Conservation (phyloP, 148 eudicot species). For the Heliamphora exappendiculata region DNA sequence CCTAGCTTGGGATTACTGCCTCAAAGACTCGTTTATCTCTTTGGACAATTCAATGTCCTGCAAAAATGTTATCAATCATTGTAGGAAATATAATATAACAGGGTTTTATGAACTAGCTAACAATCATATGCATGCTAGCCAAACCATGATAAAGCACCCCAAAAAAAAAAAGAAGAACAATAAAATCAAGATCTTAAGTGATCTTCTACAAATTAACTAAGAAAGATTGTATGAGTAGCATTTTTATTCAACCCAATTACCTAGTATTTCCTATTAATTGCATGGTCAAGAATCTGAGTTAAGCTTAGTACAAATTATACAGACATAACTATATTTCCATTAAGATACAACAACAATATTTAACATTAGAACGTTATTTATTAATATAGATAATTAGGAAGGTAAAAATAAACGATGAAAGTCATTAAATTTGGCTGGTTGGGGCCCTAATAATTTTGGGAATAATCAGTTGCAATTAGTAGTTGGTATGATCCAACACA, state of each 20-base stretch:
- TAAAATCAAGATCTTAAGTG: neutral
- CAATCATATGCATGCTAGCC: neutral
- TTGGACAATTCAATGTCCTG: constrained; percentile 96
- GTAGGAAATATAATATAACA: neutral
- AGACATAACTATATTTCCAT: too few relatives aligned
- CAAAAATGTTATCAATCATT: constrained; percentile 11
- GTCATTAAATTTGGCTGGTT: too few relatives aligned
- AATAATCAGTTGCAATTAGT: too few relatives aligned
- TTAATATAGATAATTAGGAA: too few relatives aligned
- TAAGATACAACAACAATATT: too few relatives aligned
- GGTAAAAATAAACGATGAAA: too few relatives aligned
- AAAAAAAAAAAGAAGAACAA: too few relatives aligned
- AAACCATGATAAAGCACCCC: neutral
- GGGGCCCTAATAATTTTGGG: too few relatives aligned
- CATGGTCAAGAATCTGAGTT: neutral
- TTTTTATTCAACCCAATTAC: neutral
- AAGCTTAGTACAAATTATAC: neutral
- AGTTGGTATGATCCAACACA: too few relatives aligned
- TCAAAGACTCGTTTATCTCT: constrained; percentile 94
- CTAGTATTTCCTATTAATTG: neutral
- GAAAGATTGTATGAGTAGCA: neutral
- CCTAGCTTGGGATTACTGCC: constrained; percentile 92
- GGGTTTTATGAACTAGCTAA: neutral
- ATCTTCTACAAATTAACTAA: neutral
- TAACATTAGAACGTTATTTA: too few relatives aligned